Base-by-base conservation (phyloP, 1,284 basidiomycete species). In the Exobasidium cylindrosporum region DNA sequence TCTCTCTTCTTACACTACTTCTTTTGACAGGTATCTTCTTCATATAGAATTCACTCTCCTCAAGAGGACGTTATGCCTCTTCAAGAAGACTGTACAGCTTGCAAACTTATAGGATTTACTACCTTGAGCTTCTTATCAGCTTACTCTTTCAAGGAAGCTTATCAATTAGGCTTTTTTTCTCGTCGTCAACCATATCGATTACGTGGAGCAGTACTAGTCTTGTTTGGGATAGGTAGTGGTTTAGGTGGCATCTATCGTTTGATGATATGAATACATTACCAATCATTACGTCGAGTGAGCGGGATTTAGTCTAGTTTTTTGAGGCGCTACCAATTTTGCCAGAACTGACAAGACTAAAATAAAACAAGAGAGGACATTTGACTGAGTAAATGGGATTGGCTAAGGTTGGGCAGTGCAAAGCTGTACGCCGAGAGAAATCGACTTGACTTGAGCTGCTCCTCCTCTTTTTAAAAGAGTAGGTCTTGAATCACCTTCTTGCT, bases 61-160 rank as follows among this genome's bases (percentile, higher is more conserved):
- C 4, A 35, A 30, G 4, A 32, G 35, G n/a, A 14, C 28, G 14
- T 52, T 29, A 13, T 26, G 24, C 60, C 61, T 4, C 21, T 54
- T 31, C 28, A 10, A 4, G 21, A 62, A 24, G 69, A 74, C 60
- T 77, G 76, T 61, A 32, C 71, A 26, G 56, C 74, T 13, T 78
- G 76, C 56, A 65, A 69, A 4, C 45, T 77, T 11, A 78, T 75
- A 1, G 76, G 76, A n/a, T 70, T 73, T 45, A 66, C 67, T 6
- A 70, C 76, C 17, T 65, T 77, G 53, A 53, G 67, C 0, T 68
- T 64, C 23, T 63, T 76, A 1, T 73, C 74, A 17, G 65, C 60
- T 28, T 75, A 69, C 26, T 67, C 72, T 21, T 63, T 77, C n/a
- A 57, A 61, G 47, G 76, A 78, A 55, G 76, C 76, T 2, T 65